Evolutionary conservation across 2,329 filamentous ascomycete species (phyloP).

Genomic region (Fusarium sp.): DNA sequence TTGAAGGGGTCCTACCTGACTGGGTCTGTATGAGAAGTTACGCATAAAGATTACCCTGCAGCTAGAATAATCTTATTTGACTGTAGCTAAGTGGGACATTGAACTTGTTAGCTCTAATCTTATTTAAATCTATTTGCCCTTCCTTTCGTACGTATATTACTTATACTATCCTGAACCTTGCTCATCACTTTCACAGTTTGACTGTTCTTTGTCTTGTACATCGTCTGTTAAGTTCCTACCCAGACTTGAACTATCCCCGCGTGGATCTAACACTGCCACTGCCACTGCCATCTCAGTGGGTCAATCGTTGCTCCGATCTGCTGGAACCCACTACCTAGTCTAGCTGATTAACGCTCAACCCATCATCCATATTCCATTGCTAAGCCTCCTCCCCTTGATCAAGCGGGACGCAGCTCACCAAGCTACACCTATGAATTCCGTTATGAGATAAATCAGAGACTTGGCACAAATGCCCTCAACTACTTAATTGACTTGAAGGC

Average conservation of each 20-base stretch:
- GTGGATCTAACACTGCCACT: conserved; percentile 29
- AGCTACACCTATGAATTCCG: not conserved
- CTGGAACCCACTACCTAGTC: conserved; percentile 26
- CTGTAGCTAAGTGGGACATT: no score
- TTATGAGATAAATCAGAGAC: not conserved
- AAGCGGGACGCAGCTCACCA: not conserved
- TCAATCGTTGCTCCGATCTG: conserved; percentile 26
- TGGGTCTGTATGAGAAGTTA: not conserved
- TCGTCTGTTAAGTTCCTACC: conserved; percentile 1
- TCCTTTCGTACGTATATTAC: not conserved
- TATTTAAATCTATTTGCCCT: not conserved
- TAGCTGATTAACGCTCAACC: conserved; percentile 28
- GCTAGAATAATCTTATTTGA: not conserved
- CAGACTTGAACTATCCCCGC: conserved; percentile 3
- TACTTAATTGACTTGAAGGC: no score
- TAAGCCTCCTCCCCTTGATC: conserved; percentile 12
- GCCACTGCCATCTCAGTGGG: conserved; percentile 24
- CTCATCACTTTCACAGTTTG: not conserved
- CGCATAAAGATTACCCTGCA: not conserved
- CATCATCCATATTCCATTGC: not conserved
- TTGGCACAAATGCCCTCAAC: no score
- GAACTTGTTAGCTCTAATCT: not conserved
- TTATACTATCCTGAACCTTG: not conserved
- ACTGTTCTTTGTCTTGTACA: not conserved
- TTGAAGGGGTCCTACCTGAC: not conserved